These are phyloP conservation scores for Xylaria acuta DNA, from an alignment of 495 filamentous ascomycete genomes.

Conservation along the genomic window DNA sequence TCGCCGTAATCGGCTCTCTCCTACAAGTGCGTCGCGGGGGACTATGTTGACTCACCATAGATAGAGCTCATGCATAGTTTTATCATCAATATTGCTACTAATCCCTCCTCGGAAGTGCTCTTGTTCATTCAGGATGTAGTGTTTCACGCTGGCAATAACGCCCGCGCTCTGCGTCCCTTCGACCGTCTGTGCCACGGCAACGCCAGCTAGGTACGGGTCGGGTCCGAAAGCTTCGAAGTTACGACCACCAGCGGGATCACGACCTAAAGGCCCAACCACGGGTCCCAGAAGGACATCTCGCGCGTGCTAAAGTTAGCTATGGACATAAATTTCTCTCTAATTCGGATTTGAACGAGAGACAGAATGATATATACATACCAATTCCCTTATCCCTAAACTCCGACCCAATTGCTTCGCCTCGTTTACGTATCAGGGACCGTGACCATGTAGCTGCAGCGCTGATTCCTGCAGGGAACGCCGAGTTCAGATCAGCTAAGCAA, in stretches of 20 bases:
- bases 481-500: slow-evolving; percentile 59
- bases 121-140: slow-evolving; percentile 60
- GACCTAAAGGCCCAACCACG: slow-evolving; percentile 59
- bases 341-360: neutral
- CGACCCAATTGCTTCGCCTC: slow-evolving; percentile 63
- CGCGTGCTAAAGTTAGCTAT: slow-evolving; percentile 4
- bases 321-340: neutral
- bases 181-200: slow-evolving; percentile 61
- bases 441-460: slow-evolving; percentile 79
- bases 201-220: slow-evolving; percentile 65
- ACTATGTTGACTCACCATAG: slow-evolving; percentile 53
- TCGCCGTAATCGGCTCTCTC: neutral
- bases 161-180: slow-evolving; percentile 62
- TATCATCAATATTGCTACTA: slow-evolving; percentile 66
- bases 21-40: neutral
- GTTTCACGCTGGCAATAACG: slow-evolving; percentile 66
- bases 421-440: slow-evolving; percentile 62
- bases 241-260: slow-evolving; percentile 66
- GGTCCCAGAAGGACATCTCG: slow-evolving; percentile 58
- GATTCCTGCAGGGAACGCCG: slow-evolving; percentile 76
- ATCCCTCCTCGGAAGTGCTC: slow-evolving; percentile 48
- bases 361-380: slow-evolving; percentile 50
- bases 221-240: slow-evolving; percentile 73
- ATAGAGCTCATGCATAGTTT: slow-evolving; percentile 72
- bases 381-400: slow-evolving; percentile 71